Evolutionary conservation across 805 yeast genomes (phyloP).

Genomic region (Pichia californica): DNA sequence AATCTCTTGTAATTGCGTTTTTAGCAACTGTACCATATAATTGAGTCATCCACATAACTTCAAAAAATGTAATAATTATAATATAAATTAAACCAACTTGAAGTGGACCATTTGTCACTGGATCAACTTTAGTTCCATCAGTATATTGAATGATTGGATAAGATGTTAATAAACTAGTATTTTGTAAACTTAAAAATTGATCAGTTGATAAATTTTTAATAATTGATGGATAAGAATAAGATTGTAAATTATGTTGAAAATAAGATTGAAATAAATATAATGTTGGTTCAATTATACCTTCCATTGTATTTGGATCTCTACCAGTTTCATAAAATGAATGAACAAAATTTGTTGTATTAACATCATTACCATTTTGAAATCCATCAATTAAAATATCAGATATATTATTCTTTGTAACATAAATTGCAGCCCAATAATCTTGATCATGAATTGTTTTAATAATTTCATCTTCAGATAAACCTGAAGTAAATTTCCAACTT

Average conservation of each 20-base stretch:
- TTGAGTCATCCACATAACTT: conserved; percentile 51
- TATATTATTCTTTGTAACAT: conserved; percentile 37
- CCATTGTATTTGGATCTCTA: conserved; percentile 50
- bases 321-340: conserved; percentile 50
- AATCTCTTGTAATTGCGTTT: conserved; percentile 36
- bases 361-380: conserved; percentile 28
- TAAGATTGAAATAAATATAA: conserved; percentile 31
- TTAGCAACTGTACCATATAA: conserved; percentile 46
- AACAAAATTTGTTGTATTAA: conserved; percentile 23
- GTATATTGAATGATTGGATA: conserved; percentile 17
- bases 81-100: conserved; percentile 73
- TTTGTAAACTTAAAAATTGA: conserved; percentile 19
- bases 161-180: conserved; percentile 15
- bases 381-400: conserved; percentile 40
- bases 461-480: conserved; percentile 32
- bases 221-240: conserved; percentile 22
- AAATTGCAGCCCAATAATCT: conserved; percentile 58
- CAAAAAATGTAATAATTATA: conserved; percentile 68
- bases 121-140: conserved; percentile 27
- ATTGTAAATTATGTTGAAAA: conserved; percentile 20
- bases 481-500: conserved; percentile 33
- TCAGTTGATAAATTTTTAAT: conserved; percentile 23
- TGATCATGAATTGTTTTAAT: conserved; percentile 43
- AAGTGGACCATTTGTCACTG: conserved; percentile 54
- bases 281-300: conserved; percentile 38